These are phyloP conservation scores for Aspergillus amoenus DNA, from an alignment of 2,329 filamentous ascomycete species.

Conservation along the genomic window DNA sequence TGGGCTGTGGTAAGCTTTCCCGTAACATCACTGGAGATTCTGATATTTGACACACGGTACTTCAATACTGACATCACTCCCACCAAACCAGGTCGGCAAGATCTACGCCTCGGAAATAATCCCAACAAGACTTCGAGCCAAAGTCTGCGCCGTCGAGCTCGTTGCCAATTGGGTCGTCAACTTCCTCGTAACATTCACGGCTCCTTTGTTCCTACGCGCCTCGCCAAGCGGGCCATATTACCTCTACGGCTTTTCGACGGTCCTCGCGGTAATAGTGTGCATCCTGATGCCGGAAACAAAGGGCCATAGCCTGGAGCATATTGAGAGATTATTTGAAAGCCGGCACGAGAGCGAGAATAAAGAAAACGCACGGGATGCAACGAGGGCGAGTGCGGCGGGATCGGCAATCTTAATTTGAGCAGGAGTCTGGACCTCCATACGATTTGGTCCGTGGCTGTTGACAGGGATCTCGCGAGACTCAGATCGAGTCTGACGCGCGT, in stretches of 20 bases:
- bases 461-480: too few relatives aligned
- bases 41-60: too few relatives aligned
- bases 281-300: constrained; percentile 19
- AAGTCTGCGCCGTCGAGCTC: constrained; percentile 16
- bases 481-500: too few relatives aligned
- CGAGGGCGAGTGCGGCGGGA: not conserved
- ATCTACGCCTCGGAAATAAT: constrained; percentile 20
- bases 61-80: not conserved
- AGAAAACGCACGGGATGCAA: not conserved
- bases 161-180: constrained; percentile 17
- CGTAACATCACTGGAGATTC: not conserved
- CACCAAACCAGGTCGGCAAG: constrained; percentile 15
- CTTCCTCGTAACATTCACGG: constrained; percentile 13
- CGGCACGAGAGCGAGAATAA: not conserved
- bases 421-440: not conserved
- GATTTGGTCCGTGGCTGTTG: too few relatives aligned
- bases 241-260: constrained; percentile 16
- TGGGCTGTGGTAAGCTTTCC: constrained; percentile 24
- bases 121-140: constrained; percentile 13
- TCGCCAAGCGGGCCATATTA: constrained; percentile 16
- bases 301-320: constrained; percentile 14
- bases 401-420: not conserved
- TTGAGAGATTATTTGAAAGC: constrained; percentile 12
- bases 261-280: constrained; percentile 13
- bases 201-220: constrained; percentile 13